Conservation (phyloP, 2,329 filamentous ascomycete species). For the Arthrobotrys entomopaga region DNA sequence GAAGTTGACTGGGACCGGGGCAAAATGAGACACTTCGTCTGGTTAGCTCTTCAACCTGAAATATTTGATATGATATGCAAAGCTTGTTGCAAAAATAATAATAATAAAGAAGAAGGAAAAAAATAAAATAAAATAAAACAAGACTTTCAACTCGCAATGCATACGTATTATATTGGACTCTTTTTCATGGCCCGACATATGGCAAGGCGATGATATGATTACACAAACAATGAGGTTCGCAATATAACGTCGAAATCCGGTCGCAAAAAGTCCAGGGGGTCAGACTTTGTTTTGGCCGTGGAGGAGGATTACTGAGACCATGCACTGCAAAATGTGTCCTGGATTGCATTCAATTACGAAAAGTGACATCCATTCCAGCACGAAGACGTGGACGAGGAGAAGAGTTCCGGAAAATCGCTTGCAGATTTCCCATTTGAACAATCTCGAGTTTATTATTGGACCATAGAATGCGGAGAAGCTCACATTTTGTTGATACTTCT, state of each 20-base stretch:
- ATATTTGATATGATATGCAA: constrained; percentile 37
- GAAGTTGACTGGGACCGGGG: constrained; percentile 52
- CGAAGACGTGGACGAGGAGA: constrained; percentile 27
- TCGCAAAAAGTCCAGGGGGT: background rate
- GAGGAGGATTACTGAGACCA: constrained; percentile 25
- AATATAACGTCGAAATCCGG: background rate
- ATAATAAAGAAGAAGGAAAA: too few relatives aligned
- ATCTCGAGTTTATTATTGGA: constrained; percentile 50
- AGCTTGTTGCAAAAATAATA: constrained; percentile 13
- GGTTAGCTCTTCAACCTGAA: constrained; percentile 38
- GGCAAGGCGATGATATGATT: too few relatives aligned
- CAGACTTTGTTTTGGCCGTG: background rate
- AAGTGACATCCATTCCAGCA: background rate
- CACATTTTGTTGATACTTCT: constrained; percentile 21
- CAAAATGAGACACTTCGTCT: constrained; percentile 31
- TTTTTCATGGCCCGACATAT: too few relatives aligned
- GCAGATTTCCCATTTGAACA: constrained; percentile 36
- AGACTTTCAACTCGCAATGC: too few relatives aligned
- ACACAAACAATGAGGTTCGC: too few relatives aligned
- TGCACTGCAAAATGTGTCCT: constrained; percentile 18
- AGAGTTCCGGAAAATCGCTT: constrained; percentile 44
- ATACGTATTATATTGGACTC: too few relatives aligned
- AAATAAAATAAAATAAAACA: background rate
- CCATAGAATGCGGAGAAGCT: constrained; percentile 51
- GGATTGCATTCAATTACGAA: constrained; percentile 38